These are phyloP conservation scores for Termitomyces sp. DNA, from an alignment of 768 basidiomycete species.

Conservation along the genomic window DNA sequence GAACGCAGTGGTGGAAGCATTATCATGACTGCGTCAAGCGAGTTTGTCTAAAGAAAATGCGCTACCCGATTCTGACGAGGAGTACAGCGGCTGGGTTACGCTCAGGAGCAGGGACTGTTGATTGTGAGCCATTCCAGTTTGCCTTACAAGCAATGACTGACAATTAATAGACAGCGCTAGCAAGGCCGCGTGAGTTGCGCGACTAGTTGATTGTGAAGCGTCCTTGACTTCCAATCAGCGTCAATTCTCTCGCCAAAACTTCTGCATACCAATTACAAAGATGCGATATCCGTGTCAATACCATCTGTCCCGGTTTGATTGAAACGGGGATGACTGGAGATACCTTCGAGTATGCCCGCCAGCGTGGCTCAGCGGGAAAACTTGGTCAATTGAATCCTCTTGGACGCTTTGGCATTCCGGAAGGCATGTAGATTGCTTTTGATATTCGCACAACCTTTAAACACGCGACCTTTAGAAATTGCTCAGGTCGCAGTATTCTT, in stretches of 20 bases:
- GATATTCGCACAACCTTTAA: slow-evolving; percentile 4
- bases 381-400: slow-evolving; percentile 84
- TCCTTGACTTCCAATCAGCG: slow-evolving; percentile 34
- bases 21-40: slow-evolving; percentile 81
- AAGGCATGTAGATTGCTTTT: slow-evolving; percentile 43
- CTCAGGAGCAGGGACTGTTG: slow-evolving; percentile 74
- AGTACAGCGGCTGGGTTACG: slow-evolving; percentile 70
- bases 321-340: slow-evolving; percentile 86
- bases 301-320: slow-evolving; percentile 88
- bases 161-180: slow-evolving; percentile 70
- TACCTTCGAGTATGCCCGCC: slow-evolving; percentile 75
- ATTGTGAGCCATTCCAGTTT: slow-evolving; percentile 50
- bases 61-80: not conserved
- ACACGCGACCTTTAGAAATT: slow-evolving; percentile 52
- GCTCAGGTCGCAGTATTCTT: slow-evolving; percentile 82
- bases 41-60: slow-evolving; percentile 15
- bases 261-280: slow-evolving; percentile 73
- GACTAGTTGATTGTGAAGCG: not conserved
- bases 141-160: not conserved
- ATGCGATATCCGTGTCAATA: slow-evolving; percentile 83
- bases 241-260: slow-evolving; percentile 85
- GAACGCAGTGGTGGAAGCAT: slow-evolving; percentile 71
- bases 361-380: slow-evolving; percentile 66
- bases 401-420: slow-evolving; percentile 74
- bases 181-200: slow-evolving; percentile 76